phyloP scores from a whole-genome alignment of 495 filamentous ascomycete species.

The Tuber microsphaerosporum region DNA sequence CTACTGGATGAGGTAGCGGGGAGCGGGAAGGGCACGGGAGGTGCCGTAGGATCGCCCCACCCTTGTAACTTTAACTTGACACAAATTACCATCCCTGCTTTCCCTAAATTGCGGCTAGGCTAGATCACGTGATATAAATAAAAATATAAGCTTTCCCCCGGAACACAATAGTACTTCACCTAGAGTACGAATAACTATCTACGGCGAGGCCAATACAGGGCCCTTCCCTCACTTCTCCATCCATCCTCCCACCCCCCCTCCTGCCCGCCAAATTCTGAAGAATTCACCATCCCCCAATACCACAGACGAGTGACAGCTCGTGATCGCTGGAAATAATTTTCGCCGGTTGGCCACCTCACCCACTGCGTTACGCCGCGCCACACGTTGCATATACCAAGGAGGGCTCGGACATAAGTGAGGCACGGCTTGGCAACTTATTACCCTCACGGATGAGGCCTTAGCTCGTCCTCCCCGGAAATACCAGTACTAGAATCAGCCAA shows the following conservation, averaged over 20 bases:
- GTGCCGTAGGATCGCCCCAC: not conserved
- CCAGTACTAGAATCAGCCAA: too few species aligned
- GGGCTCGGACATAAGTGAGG: not conserved
- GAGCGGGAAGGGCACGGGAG: not conserved
- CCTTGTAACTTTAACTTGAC: not conserved
- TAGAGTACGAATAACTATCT: not conserved
- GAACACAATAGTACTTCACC: not conserved
- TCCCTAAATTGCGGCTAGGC: not conserved
- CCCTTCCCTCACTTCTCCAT: not conserved
- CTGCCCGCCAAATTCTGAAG: not conserved
- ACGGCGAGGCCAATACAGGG: not conserved
- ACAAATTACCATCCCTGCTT: not conserved
- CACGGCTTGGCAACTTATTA: not conserved
- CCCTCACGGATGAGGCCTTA: not conserved
- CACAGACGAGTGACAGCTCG: not conserved
- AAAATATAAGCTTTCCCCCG: not conserved
- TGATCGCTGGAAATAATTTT: not conserved
- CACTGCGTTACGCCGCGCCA: not conserved
- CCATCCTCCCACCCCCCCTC: not conserved
- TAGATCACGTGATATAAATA: not conserved
- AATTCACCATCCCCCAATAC: not conserved
- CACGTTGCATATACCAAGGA: not conserved
- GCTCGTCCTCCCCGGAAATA: not conserved
- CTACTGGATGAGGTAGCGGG: not conserved
- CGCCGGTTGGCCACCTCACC: not conserved